Percentiles rank a stretch among this genome's conserved stretches.
These are phyloP conservation scores for Cyberlindnera misumaiensis DNA, from an alignment of 805 yeast genomes.

Conservation along the genomic window DNA sequence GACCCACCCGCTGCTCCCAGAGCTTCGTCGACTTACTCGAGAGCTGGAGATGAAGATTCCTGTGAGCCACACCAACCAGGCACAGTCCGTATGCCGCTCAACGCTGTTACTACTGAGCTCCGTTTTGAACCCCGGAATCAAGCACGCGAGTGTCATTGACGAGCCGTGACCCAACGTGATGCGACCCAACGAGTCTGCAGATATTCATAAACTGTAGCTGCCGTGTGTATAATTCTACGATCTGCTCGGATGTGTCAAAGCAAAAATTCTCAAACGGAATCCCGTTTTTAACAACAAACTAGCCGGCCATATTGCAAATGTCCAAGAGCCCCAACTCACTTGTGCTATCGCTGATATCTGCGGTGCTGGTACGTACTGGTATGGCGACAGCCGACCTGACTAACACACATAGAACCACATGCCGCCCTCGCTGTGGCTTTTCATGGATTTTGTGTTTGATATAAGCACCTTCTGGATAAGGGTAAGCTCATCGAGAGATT, in stretches of 20 bases:
- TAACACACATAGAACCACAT: conserved; percentile 26
- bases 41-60: conserved; percentile 5
- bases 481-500: conserved; percentile 6
- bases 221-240: too few relatives aligned
- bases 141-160: too few relatives aligned
- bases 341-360: conserved; percentile 12
- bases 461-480: conserved; percentile 36
- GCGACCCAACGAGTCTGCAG: too few relatives aligned
- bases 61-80: conserved; percentile 3
- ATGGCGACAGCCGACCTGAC: background rate
- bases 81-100: conserved; percentile 8
- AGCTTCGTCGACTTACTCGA: background rate
- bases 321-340: conserved; percentile 8
- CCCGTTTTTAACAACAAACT: background rate
- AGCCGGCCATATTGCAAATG: conserved; percentile 5
- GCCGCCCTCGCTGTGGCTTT: conserved; percentile 35
- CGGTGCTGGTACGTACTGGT: conserved; percentile 11
- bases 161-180: too few relatives aligned
- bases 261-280: too few relatives aligned
- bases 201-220: too few relatives aligned
- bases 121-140: too few relatives aligned
- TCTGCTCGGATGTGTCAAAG: too few relatives aligned
- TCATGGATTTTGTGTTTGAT: conserved; percentile 34
- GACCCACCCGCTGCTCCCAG: background rate
- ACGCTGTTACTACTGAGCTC: background rate